These are phyloP conservation scores for Vaccinium corymbosum DNA, from an alignment of 148 eudicot species.

Conservation along the genomic window DNA sequence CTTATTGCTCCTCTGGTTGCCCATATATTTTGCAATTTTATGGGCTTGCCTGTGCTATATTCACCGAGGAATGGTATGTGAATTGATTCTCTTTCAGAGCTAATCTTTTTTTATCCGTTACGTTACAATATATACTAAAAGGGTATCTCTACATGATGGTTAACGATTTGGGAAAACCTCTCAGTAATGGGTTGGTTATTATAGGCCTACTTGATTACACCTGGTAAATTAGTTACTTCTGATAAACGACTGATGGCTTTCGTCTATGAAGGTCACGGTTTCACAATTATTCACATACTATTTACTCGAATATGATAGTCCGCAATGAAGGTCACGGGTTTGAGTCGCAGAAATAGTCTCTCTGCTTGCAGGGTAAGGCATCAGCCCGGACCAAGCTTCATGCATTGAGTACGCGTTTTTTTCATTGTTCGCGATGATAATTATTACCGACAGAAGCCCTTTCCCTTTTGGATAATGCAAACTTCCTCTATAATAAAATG, in stretches of 20 bases:
- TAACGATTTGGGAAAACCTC: neutral
- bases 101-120: neutral
- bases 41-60: conserved; percentile 76
- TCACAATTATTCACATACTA: neutral
- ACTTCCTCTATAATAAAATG: neutral
- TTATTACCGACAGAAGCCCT: no score
- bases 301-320: neutral
- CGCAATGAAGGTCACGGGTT: no score
- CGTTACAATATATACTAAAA: neutral
- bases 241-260: neutral
- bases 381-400: no score
- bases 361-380: no score
- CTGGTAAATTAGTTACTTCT: neutral
- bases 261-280: neutral
- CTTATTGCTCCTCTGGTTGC: conserved; percentile 75
- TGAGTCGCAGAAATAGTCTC: no score
- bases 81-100: neutral
- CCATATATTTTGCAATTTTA: conserved; percentile 79
- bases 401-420: no score
- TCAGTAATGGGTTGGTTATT: neutral
- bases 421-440: neutral
- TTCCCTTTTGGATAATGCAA: neutral
- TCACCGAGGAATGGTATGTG: conserved; percentile 57
- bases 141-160: neutral
- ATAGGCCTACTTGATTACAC: neutral